Evolutionary conservation across 2,329 filamentous ascomycete genomes (phyloP), one percentile per base, ranked within the genome.

Genomic region (Penicillium sp.): DNA sequence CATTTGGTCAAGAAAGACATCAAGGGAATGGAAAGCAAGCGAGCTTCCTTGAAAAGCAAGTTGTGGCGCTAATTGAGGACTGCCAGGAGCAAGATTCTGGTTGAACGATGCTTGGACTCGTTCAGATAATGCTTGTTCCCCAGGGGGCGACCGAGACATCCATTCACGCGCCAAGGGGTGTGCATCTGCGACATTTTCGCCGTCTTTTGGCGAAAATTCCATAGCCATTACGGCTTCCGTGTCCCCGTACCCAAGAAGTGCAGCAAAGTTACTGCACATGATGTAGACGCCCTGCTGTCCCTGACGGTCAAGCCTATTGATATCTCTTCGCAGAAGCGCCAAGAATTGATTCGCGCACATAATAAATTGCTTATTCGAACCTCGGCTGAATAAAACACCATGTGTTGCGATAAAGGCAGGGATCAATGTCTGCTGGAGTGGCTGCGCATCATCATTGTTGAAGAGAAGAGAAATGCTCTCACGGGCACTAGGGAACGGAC

Each of bases 381-480:
- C 51, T 36, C 55, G 46, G 4, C 48, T 60, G 38, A 71, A 77
- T 2, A 78, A 58, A 23, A 70, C 54, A 2, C 70, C 75, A 51
- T 79, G 75, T 1, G 72, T 67, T 33, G 67, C 69, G 37, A 80
- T 73, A 42, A 78, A 75, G 2, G 62, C 62, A 1, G 67, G 61
- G 38, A 76, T 68, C 25, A 72, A 56, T 4, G 63, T 53, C 15
- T 53, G 45, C 33, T 60, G 52, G 35, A 51, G 32, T 3, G 67
- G 47, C 37, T 62, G 51, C 4, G 62, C 60, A 25, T 67, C 60
- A 27, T 72, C 63, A 0, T 74, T 73, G 33, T 69, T 69, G 48
- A 79, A 72, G 2, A 80, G 56, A 1, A 74, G 74, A 28, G 70
- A 57, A 30, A 81, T 72, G 11, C 74, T 77, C 22, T 79, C 74